A percentile compares a stretch with the other conserved stretches of the same genome.
Evolutionary conservation across 495 filamentous ascomycete genomes (phyloP).

Genomic region (Xylaria acuta): DNA sequence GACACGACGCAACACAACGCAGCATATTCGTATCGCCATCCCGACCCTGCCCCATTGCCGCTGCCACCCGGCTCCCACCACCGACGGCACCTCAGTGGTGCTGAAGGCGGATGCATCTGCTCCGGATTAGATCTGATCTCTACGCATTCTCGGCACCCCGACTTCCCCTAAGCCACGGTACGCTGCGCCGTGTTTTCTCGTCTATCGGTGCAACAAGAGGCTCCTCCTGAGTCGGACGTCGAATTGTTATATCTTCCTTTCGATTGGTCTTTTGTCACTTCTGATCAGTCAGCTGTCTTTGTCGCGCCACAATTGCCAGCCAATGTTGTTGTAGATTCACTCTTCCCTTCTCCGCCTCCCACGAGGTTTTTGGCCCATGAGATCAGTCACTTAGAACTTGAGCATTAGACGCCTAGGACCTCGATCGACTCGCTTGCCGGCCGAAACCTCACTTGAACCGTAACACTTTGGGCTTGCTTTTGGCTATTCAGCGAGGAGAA

Average conservation of each 20-base stretch:
- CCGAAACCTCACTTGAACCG: not conserved
- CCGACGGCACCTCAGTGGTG: not conserved
- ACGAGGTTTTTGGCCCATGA: slow-evolving; percentile 21
- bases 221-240: not conserved
- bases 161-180: not conserved
- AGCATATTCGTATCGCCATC: slow-evolving; percentile 2
- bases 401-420: not conserved
- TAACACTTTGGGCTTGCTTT: not conserved
- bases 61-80: not conserved
- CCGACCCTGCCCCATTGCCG: not conserved
- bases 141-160: not conserved
- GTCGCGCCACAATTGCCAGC: not conserved
- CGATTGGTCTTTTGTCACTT: slow-evolving; percentile 1
- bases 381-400: slow-evolving; percentile 5
- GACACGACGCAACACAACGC: not conserved
- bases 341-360: not conserved
- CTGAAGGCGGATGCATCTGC: not conserved
- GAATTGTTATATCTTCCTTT: not conserved
- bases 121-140: not conserved
- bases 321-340: not conserved
- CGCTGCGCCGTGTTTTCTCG: not conserved
- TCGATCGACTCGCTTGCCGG: not conserved
- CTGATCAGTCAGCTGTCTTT: not conserved
- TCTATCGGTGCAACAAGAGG: not conserved
- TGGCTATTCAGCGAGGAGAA: slow-evolving; percentile 4